Conservation (phyloP, 1,284 basidiomycete species). For the Cystobasidium pallidum region DNA sequence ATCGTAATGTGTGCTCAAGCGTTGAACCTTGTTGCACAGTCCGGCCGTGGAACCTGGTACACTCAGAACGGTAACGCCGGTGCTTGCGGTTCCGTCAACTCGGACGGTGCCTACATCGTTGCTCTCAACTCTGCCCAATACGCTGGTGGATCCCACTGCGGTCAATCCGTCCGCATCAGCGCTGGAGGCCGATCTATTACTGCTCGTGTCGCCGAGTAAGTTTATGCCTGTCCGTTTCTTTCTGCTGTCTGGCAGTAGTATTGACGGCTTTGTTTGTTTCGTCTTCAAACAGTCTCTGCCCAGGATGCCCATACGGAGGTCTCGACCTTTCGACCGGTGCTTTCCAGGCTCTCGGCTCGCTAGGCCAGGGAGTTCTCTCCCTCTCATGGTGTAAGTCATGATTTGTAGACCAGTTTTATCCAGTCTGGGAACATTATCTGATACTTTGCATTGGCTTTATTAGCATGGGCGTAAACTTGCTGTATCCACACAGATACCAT, state of each 20-base stretch:
- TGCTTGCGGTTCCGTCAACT: conserved; percentile 52
- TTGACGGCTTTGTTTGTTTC: not conserved
- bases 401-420: too few species aligned
- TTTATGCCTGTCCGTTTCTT: conserved; percentile 34
- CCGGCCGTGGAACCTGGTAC: conserved; percentile 51
- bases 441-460: not conserved
- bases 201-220: conserved; percentile 69
- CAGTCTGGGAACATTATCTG: too few species aligned
- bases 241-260: not conserved
- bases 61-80: conserved; percentile 54
- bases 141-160: conserved; percentile 66
- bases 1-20: not conserved
- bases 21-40: conserved; percentile 35
- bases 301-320: conserved; percentile 22
- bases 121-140: conserved; percentile 61
- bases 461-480: conserved; percentile 30
- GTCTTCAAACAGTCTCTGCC: conserved; percentile 64
- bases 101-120: conserved; percentile 64
- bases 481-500: not conserved
- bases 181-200: conserved; percentile 64
- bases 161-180: conserved; percentile 67
- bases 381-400: conserved; percentile 61
- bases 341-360: conserved; percentile 67
- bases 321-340: conserved; percentile 78
- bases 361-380: conserved; percentile 64